Percentiles rank a stretch among this genome's conserved stretches.
These are phyloP conservation scores for Gloeophyllum trabeum DNA, from an alignment of 768 basidiomycete genomes.

Conservation along the genomic window DNA sequence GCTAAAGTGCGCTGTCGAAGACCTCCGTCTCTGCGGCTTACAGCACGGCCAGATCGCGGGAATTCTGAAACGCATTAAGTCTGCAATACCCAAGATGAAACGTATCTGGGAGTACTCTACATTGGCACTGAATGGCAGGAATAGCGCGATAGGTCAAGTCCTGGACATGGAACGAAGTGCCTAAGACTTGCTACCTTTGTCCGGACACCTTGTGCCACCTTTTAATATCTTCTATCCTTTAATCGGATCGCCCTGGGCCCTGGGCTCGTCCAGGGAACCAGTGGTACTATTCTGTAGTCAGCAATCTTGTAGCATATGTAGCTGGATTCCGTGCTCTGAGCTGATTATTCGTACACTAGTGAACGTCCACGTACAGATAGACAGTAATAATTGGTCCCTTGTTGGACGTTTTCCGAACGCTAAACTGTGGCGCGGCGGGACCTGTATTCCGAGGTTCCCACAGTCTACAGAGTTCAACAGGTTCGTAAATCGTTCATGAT, in stretches of 20 bases:
- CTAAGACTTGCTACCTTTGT: not conserved
- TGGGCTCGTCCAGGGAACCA: not conserved
- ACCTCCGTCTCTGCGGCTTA: not conserved
- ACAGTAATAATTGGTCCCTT: too few species aligned
- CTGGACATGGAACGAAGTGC: not conserved
- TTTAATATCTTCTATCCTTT: not conserved
- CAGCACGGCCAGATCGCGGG: not conserved
- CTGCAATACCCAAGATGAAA: not conserved
- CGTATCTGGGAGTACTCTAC: not conserved
- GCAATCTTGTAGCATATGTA: too few species aligned
- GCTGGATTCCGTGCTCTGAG: not conserved
- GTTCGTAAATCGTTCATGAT: too few species aligned
- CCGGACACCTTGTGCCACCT: not conserved
- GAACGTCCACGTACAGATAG: too few species aligned
- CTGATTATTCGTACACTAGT: not conserved
- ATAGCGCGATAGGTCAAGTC: not conserved
- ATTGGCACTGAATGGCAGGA: not conserved
- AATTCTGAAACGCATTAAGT: not conserved
- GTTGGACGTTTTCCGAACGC: not conserved
- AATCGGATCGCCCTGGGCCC: not conserved
- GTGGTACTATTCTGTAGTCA: not conserved
- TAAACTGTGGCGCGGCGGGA: not conserved
- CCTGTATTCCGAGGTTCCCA: not conserved
- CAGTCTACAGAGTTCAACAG: not conserved
- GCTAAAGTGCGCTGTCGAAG: not conserved